Base-by-base conservation (phyloP, 176 grass and related monocot species). In the Cocos nucifera region DNA sequence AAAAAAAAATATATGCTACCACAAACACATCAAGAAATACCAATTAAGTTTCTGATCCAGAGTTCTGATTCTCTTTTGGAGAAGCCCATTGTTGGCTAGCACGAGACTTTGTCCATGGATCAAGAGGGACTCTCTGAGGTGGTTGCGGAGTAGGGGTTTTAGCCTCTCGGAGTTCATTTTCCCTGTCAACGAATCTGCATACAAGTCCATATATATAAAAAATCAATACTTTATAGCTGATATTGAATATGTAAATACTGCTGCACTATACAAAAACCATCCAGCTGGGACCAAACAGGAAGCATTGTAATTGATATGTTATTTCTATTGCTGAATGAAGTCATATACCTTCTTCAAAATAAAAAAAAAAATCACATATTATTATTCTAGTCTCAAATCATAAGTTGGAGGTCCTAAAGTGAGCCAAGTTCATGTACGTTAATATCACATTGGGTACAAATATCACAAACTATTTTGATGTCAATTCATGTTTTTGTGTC, bases 111-210 rank as follows among this genome's bases (percentile, higher is more conserved):
- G 78, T 4, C 92, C 92, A 97, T 19, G 92, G 92, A 79, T 97
- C 92, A 68, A 88, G 79, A 63, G 87, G 80, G 59, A 26, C 24
- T n/a, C 66, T 73, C 48, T 81, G 83, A 19, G 92, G 70, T 22
- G 84, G 84, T 2, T 79, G 84, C 2, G 78, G 87, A 0, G 61
- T 66, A 29, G 87, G 82, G 25, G 87, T 71, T 66, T 97, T 97
- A 19, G 92, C 75, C 63, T 97, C 87, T 71, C 84, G 63, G 22
- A 97, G 85, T 54, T 97, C 92, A 17, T 97, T 91, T 49, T 97
- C 87, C 80, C 92, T 90, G 54, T 90, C 87, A 0, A 97, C 81
- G 24, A 97, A 97, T 74, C 80, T 97, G 81, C 23, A 6, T 12
- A 10, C 44, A 19, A 44, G 12, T 22, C 19, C 52, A 19, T 50